Conservation (phyloP, 1,284 basidiomycete genomes). For the Ceratobasidium theobromae region DNA sequence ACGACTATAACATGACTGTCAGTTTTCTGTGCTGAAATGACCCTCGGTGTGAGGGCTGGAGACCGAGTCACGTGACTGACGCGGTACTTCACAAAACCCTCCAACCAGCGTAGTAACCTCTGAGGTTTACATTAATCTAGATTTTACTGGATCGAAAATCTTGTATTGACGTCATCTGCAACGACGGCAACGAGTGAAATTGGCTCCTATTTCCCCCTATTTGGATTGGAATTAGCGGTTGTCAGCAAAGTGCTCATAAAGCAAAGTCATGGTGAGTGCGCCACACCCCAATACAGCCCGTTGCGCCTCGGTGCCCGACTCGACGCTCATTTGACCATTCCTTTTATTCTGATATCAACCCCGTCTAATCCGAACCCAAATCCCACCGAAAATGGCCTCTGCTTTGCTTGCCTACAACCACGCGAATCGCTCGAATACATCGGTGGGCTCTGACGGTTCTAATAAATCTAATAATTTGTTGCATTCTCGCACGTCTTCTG, state of each 20-base stretch:
- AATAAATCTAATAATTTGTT: not conserved
- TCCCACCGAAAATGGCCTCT: constrained; percentile 13
- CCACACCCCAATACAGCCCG: constrained; percentile 4
- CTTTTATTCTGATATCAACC: not conserved
- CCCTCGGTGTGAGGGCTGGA: not conserved
- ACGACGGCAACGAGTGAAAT: constrained; percentile 16
- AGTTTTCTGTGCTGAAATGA: not conserved
- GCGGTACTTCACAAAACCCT: constrained; percentile 15
- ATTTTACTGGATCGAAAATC: not conserved
- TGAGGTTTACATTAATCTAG: not conserved
- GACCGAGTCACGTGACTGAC: constrained; percentile 16
- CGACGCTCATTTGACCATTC: not conserved
- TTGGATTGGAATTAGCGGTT: constrained; percentile 19
- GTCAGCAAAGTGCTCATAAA: constrained; percentile 5
- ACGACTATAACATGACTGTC: too few species aligned
- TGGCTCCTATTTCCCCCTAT: not conserved
- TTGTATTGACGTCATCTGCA: constrained; percentile 20
- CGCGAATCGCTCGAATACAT: constrained; percentile 1
- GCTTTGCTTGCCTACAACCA: constrained; percentile 16
- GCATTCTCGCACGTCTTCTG: constrained; percentile 8
- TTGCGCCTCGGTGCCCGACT: not conserved
- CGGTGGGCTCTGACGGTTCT: not conserved
- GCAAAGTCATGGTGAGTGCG: constrained; percentile 23
- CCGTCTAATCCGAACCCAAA: not conserved
- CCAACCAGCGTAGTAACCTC: not conserved